Evolutionary conservation across 2,329 filamentous ascomycete genomes (phyloP), one percentile per base, ranked within the genome.

Genomic region (Stagonosporopsis cucurbitacearum): DNA sequence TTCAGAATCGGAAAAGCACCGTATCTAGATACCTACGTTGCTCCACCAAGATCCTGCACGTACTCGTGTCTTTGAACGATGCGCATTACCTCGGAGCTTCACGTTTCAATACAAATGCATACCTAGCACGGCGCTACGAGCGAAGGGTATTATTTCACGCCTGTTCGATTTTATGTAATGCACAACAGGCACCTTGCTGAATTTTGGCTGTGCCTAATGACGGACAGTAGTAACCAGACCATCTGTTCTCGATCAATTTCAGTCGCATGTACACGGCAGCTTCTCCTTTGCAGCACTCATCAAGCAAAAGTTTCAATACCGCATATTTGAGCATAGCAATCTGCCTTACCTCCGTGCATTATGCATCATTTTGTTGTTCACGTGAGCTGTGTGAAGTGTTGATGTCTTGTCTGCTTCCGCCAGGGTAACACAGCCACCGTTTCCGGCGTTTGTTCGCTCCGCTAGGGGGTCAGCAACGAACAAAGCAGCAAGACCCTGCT

Each of bases 1-100:
- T 39, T 70, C 74, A 91, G 88, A 91, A 79, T 90, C 86, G 74
- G 88, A 91, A 73, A 91, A 91, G 77, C 88, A 91, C 77, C 86
- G 88, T 41, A 86, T 89, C 65, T 90, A 80, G 50, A 42, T 54
- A 40, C 32, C 46, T 53, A 33, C 44, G 43, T 20, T 57, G 33
- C 32, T 39, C 23, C 28, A 13, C 19, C 20, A 50, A 32, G 45
- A 53, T 32, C 28, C 52, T 39, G 40, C 35, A 7, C 33, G 50
- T 43, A 22, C 35, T 28, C 54, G 12, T 37, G 30, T 23, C 15
- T 42, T 32, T 41, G 22, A 42, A 45, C 43, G 28, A 47, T 39
- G 25, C n/a, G n/a, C 41, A 40, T 53, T 40, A 45, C 41, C 37
- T 35, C 11, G 39, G 23, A 48, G 30, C 49, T 30, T 42, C 36